Percentiles rank a stretch among this genome's conserved stretches.
Evolutionary conservation across 495 filamentous ascomycete species (phyloP).

Genomic region (Penicillium atrosanguineum): DNA sequence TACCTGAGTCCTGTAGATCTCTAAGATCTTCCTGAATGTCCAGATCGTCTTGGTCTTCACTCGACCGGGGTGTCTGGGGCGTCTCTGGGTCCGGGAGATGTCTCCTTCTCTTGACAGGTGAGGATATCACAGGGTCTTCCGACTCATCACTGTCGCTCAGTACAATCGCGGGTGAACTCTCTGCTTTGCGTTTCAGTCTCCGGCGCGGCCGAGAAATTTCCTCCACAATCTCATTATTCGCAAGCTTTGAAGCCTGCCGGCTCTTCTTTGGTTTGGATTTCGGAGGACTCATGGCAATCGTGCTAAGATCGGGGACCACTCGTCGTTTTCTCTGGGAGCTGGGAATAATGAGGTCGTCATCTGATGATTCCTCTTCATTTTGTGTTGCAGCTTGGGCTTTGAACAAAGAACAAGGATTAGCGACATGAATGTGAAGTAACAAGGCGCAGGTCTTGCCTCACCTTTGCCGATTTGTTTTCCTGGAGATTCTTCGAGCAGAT

Average conservation of each 20-base stretch:
- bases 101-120: constrained; percentile 26
- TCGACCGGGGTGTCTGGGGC: constrained; percentile 25
- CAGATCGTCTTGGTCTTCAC: constrained; percentile 27
- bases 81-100: constrained; percentile 9
- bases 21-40: constrained; percentile 46
- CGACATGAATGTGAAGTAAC: not conserved
- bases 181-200: constrained; percentile 30
- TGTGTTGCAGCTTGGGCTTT: constrained; percentile 7
- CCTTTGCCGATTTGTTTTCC: not conserved
- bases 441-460: not conserved
- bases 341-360: constrained; percentile 22
- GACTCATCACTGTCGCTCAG: constrained; percentile 27
- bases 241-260: not conserved
- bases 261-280: not conserved
- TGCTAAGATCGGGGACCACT: not conserved
- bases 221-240: constrained; percentile 4
- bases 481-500: not conserved
- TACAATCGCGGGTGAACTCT: constrained; percentile 10
- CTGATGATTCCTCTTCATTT: constrained; percentile 8
- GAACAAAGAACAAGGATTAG: not conserved
- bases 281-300: not conserved
- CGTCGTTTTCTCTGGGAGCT: constrained; percentile 13
- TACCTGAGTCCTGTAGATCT: constrained; percentile 47
- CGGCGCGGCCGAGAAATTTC: constrained; percentile 28
- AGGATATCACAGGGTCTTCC: constrained; percentile 28